These are phyloP conservation scores for Rhizopogon sp. DNA, from an alignment of 768 basidiomycete species.

Conservation along the genomic window DNA sequence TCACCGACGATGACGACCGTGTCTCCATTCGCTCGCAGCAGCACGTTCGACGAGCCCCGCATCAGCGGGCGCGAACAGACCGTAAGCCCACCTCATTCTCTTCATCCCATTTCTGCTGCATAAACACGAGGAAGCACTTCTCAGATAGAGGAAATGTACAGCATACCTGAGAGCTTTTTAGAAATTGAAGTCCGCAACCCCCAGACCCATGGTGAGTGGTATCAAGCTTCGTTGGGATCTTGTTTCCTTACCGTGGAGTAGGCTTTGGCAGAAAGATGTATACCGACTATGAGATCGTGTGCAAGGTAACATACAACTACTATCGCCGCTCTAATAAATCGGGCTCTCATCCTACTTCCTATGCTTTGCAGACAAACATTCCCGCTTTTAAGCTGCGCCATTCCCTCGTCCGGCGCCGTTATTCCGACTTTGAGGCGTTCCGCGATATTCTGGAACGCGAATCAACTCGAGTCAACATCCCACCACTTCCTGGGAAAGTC, in stretches of 20 bases:
- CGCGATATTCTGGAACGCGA: conserved; percentile 97
- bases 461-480: conserved; percentile 95
- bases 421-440: conserved; percentile 95
- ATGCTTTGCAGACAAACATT: conserved; percentile 95
- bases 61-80: conserved; percentile 51
- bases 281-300: conserved; percentile 98
- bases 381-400: conserved; percentile 98
- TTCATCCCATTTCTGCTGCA: conserved; percentile 13
- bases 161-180: conserved; percentile 92
- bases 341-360: not conserved
- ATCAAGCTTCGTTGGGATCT: not conserved
- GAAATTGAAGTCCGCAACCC: conserved; percentile 98
- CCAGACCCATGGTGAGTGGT: conserved; percentile 79
- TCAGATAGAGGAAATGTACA: conserved; percentile 98
- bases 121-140: conserved; percentile 29
- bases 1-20: conserved; percentile 25
- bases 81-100: conserved; percentile 27
- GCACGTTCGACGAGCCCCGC: conserved; percentile 49
- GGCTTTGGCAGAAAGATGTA: conserved; percentile 99
- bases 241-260: conserved; percentile 20
- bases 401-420: conserved; percentile 81
- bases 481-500: conserved; percentile 94
- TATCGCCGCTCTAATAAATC: conserved; percentile 3
- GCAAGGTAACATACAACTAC: conserved; percentile 58
- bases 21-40: conserved; percentile 63